Conservation (phyloP, 495 filamentous ascomycete species). For the Trichoderma orchidacearum region DNA sequence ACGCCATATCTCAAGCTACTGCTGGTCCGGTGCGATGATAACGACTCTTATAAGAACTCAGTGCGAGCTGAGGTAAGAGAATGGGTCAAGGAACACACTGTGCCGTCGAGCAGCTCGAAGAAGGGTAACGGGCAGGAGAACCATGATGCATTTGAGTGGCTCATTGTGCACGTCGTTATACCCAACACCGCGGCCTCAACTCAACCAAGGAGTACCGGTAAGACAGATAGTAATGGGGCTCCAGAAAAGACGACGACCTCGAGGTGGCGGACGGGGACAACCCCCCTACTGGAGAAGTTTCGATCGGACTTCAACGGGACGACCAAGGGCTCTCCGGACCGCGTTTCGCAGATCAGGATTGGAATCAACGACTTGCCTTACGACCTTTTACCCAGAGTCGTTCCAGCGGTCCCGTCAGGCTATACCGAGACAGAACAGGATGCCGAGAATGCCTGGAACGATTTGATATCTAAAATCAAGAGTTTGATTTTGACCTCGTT, state of each 20-base stretch:
- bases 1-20: constrained; percentile 91
- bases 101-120: constrained; percentile 34
- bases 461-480: constrained; percentile 78
- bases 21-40: constrained; percentile 83
- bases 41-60: constrained; percentile 75
- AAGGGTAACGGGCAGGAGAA: constrained; percentile 40
- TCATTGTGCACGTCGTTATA: constrained; percentile 82
- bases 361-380: constrained; percentile 47
- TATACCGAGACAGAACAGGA: constrained; percentile 54
- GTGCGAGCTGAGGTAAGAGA: constrained; percentile 69
- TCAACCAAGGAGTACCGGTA: constrained; percentile 41
- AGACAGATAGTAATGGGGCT: constrained; percentile 25
- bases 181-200: constrained; percentile 64
- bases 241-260: constrained; percentile 31
- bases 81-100: constrained; percentile 73
- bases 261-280: constrained; percentile 67
- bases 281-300: constrained; percentile 78
- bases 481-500: constrained; percentile 78
- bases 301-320: constrained; percentile 83
- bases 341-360: constrained; percentile 75
- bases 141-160: constrained; percentile 96
- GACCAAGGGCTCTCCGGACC: constrained; percentile 62
- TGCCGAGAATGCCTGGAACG: constrained; percentile 59
- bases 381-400: constrained; percentile 37
- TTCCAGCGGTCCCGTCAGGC: constrained; percentile 41